Evolutionary conservation across 768 basidiomycete species (phyloP).

Genomic region (Suillus ampliporus): DNA sequence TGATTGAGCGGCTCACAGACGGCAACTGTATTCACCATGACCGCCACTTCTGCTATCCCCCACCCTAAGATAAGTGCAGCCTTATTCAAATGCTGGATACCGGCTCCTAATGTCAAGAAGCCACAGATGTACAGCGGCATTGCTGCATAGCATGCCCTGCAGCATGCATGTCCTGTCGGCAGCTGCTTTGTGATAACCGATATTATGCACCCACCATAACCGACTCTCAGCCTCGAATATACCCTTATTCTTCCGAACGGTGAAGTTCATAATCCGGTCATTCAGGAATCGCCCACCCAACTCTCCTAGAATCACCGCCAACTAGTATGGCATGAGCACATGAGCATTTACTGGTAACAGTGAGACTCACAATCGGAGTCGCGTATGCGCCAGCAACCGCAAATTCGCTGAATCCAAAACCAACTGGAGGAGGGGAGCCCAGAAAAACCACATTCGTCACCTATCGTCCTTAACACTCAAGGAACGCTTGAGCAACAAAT

Average conservation of each 20-base stretch:
- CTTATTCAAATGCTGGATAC: constrained; percentile 38
- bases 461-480: constrained; percentile 27
- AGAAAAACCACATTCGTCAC: constrained; percentile 63
- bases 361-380: constrained; percentile 47
- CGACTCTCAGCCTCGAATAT: constrained; percentile 60
- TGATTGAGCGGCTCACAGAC: constrained; percentile 35
- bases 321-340: constrained; percentile 27
- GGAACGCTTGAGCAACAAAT: neutral
- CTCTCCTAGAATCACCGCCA: constrained; percentile 58
- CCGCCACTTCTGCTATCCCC: constrained; percentile 45
- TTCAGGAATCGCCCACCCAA: constrained; percentile 55
- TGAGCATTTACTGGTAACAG: neutral
- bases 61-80: constrained; percentile 46
- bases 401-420: constrained; percentile 51
- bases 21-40: constrained; percentile 47
- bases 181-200: neutral
- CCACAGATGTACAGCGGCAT: constrained; percentile 48
- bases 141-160: constrained; percentile 45
- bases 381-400: constrained; percentile 49
- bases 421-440: constrained; percentile 49
- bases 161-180: neutral
- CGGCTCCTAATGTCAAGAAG: constrained; percentile 48
- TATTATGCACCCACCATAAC: constrained; percentile 39
- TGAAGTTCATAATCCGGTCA: constrained; percentile 51
- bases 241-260: constrained; percentile 51